Conservation (phyloP, 305 asterid species). For the Stenogyne calaminthoides region DNA sequence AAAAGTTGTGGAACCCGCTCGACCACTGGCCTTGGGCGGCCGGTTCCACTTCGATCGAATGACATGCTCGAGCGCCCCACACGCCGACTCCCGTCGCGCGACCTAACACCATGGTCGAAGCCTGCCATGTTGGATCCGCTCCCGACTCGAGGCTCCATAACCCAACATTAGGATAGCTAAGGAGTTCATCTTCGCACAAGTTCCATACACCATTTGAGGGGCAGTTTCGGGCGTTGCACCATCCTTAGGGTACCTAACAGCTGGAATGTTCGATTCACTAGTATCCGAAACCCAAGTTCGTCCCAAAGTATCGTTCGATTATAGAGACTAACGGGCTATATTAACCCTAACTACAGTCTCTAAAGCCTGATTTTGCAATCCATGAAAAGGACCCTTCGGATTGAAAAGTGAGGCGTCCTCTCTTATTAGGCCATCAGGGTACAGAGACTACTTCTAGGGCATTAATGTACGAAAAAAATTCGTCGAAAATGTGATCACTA, state of each 20-base stretch:
- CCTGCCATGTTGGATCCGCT: too few relatives aligned
- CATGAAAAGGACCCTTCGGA: slow-evolving; percentile 45
- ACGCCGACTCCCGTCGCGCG: too few relatives aligned
- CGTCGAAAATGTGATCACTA: slow-evolving; percentile 41
- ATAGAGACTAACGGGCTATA: slow-evolving; percentile 55
- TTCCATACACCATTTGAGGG: slow-evolving; percentile 67
- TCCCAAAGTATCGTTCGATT: slow-evolving; percentile 60
- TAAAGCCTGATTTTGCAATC: slow-evolving; percentile 44
- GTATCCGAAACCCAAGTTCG: slow-evolving; percentile 59
- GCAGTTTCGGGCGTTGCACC: slow-evolving; percentile 55
- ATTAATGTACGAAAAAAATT: slow-evolving; percentile 52
- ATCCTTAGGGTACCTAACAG: slow-evolving; percentile 51
- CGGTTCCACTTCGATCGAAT: too few relatives aligned
- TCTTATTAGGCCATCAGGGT: slow-evolving; percentile 47
- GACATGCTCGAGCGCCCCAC: too few relatives aligned
- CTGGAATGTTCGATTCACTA: slow-evolving; percentile 29
- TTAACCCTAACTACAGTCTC: slow-evolving; percentile 67
- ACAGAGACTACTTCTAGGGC: slow-evolving; percentile 69
- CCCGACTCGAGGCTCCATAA: too few relatives aligned
- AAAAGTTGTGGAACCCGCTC: too few relatives aligned
- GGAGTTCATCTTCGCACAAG: slow-evolving; percentile 60
- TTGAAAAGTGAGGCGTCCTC: slow-evolving; percentile 50
- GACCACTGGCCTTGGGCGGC: too few relatives aligned
- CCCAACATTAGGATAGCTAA: slow-evolving; percentile 47
- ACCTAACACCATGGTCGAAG: too few relatives aligned